Conservation (phyloP, 805 yeast species). For the Hanseniaspora singularis region DNA sequence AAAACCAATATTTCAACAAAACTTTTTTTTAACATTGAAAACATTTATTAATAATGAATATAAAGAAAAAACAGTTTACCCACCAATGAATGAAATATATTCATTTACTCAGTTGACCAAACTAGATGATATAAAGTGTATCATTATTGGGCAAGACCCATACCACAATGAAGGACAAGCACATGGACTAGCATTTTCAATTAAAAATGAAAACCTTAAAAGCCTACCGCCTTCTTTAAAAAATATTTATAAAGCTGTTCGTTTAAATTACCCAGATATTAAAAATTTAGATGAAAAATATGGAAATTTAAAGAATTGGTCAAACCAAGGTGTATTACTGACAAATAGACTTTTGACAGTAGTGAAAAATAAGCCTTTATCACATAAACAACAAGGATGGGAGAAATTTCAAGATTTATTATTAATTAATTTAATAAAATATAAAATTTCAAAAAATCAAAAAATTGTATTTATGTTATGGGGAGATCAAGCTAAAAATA, state of each 20-base stretch:
- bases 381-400: slow-evolving; percentile 89
- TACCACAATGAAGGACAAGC: slow-evolving; percentile 90
- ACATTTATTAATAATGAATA: slow-evolving; percentile 43
- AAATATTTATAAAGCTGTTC: slow-evolving; percentile 73
- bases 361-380: slow-evolving; percentile 82
- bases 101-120: slow-evolving; percentile 90
- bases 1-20: slow-evolving; percentile 63
- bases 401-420: slow-evolving; percentile 73
- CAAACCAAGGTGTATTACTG: slow-evolving; percentile 73
- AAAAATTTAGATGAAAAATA: slow-evolving; percentile 35
- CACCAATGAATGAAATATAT: slow-evolving; percentile 64
- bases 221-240: slow-evolving; percentile 72
- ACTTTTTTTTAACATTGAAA: slow-evolving; percentile 69
- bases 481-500: slow-evolving; percentile 64
- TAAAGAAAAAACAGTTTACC: slow-evolving; percentile 47
- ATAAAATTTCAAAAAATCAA: slow-evolving; percentile 31
- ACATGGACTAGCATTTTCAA: slow-evolving; percentile 92
- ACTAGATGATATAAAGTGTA: slow-evolving; percentile 54
- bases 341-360: slow-evolving; percentile 85
- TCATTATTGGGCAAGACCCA: slow-evolving; percentile 91
- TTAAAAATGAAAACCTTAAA: slow-evolving; percentile 57
- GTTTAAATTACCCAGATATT: slow-evolving; percentile 64
- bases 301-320: slow-evolving; percentile 68
- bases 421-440: slow-evolving; percentile 40
- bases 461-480: slow-evolving; percentile 69